Conservation (phyloP, 345 rosid genomes). For the Boechera divaricarpa region DNA sequence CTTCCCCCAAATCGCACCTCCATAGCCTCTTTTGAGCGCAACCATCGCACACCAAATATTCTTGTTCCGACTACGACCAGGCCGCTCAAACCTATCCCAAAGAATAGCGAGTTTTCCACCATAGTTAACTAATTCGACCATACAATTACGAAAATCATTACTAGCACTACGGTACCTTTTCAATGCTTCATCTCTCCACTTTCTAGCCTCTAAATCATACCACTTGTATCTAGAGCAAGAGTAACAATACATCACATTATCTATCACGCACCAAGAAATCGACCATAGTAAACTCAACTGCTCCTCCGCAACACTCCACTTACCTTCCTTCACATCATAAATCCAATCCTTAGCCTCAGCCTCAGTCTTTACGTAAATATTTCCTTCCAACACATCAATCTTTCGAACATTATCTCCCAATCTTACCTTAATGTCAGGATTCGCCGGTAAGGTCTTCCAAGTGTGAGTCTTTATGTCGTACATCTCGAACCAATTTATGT, state of each 20-base stretch:
- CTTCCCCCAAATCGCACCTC: neutral
- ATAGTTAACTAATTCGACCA: slow-evolving; percentile 22
- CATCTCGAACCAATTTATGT: slow-evolving; percentile 22
- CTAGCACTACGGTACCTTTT: slow-evolving; percentile 14
- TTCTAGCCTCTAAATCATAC: slow-evolving; percentile 10
- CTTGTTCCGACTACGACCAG: slow-evolving; percentile 22
- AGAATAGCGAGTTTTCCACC: slow-evolving; percentile 27
- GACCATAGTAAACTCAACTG: neutral
- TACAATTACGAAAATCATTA: neutral
- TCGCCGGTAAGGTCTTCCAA: slow-evolving; percentile 18
- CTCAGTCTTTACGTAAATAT: slow-evolving; percentile 18
- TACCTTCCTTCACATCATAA: slow-evolving; percentile 23
- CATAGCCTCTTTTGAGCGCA: neutral
- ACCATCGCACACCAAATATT: slow-evolving; percentile 28
- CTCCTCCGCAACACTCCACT: slow-evolving; percentile 22
- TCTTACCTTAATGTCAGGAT: neutral
- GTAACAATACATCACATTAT: slow-evolving; percentile 31
- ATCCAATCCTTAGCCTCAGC: neutral
- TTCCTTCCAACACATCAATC: slow-evolving; percentile 14
- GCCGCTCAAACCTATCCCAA: slow-evolving; percentile 18
- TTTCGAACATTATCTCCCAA: neutral
- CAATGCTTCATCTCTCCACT: slow-evolving; percentile 7
- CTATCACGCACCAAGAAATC: slow-evolving; percentile 31
- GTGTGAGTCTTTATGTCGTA: slow-evolving; percentile 25
- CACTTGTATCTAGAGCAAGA: neutral